Conservation (phyloP, 1,284 basidiomycete species). For the Caloboletus firmus region DNA sequence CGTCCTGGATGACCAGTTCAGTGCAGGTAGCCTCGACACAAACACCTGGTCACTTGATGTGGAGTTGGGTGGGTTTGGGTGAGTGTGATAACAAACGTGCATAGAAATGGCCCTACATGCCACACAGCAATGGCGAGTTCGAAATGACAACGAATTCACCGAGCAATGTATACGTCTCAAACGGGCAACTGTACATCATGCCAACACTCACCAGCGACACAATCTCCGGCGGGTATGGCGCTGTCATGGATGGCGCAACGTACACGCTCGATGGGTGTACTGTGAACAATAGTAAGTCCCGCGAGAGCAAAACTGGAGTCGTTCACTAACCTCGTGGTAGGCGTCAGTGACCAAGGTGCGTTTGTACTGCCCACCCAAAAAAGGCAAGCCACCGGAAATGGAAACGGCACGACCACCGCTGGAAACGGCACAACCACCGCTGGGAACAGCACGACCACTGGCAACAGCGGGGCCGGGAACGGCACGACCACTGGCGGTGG, state of each 20-base stretch:
- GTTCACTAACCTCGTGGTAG: constrained; percentile 5
- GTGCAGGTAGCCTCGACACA: constrained; percentile 45
- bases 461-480: constrained; percentile 1
- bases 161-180: constrained; percentile 68
- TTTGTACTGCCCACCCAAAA: constrained; percentile 18
- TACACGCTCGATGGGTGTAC: constrained; percentile 73
- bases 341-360: constrained; percentile 16
- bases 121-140: constrained; percentile 69
- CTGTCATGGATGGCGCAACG: constrained; percentile 62
- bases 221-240: constrained; percentile 48
- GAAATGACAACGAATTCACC: constrained; percentile 70
- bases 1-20: constrained; percentile 71
- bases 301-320: background rate
- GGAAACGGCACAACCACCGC: background rate
- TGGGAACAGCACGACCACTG: background rate
- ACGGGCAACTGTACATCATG: constrained; percentile 74
- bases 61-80: constrained; percentile 75
- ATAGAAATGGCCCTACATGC: constrained; percentile 4
- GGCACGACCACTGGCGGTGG: constrained; percentile 4
- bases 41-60: constrained; percentile 67
- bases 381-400: constrained; percentile 28
- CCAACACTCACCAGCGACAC: constrained; percentile 76
- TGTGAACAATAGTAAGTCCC: constrained; percentile 24
- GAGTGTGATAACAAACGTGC: constrained; percentile 23
- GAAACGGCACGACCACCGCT: background rate